Conservation (phyloP, 371 early-diverging fungal genomes). For the Haplosporangium sp. region DNA sequence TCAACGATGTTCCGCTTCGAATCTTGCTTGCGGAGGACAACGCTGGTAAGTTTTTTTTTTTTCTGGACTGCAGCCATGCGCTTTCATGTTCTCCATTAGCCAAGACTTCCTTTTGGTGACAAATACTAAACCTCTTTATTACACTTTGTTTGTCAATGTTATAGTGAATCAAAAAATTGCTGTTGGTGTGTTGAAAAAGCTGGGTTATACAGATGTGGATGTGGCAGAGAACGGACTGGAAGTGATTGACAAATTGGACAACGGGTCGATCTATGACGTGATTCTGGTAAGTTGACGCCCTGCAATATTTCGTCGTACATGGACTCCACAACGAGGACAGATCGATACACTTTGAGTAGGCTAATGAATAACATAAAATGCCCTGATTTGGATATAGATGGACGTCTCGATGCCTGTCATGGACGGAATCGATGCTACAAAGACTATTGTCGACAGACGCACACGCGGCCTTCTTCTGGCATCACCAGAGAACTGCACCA, state of each 20-base stretch:
- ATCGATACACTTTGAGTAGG: too few relatives aligned
- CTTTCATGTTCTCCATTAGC: too few relatives aligned
- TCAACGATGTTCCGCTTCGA: constrained; percentile 38
- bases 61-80: too few relatives aligned
- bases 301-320: too few relatives aligned
- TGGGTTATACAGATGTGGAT: constrained; percentile 65
- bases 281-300: constrained; percentile 22
- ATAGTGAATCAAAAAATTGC: constrained; percentile 70
- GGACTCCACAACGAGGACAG: neutral
- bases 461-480: constrained; percentile 18
- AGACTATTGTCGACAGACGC: constrained; percentile 41
- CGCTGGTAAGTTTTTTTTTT: constrained; percentile 14
- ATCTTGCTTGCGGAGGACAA: constrained; percentile 52
- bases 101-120: too few relatives aligned
- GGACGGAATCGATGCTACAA: constrained; percentile 49
- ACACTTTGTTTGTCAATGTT: too few relatives aligned
- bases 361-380: neutral
- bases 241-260: constrained; percentile 53
- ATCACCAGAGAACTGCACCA: neutral
- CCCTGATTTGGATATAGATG: constrained; percentile 23
- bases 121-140: too few relatives aligned
- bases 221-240: constrained; percentile 69
- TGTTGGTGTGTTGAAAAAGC: constrained; percentile 63
- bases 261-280: constrained; percentile 35
- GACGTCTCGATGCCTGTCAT: constrained; percentile 52